Evolutionary conservation across 371 early-diverging fungal genomes (phyloP), one percentile per base, ranked within the genome.

Genomic region (Syncephalastrum racemosum): DNA sequence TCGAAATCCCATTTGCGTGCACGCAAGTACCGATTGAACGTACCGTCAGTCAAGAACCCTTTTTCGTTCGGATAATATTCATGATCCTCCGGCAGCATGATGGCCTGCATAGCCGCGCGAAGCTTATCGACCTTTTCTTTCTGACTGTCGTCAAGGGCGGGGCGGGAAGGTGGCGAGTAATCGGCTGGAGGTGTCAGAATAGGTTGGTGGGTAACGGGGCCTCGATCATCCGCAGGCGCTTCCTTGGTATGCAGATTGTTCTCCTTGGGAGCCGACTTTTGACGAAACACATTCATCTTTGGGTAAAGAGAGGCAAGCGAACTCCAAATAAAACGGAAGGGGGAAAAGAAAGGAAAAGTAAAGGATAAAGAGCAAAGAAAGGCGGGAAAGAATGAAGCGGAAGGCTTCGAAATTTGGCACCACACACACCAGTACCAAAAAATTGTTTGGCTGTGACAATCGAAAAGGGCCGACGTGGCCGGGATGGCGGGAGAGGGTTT

Each of bases 1-100:
- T 70, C 73, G 19, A 70, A 59, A 58, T 89, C 75, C 89, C 90
- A 90, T 58, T 89, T 89, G 54, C 86, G 78, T 8, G 93, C 91
- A 14, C 89, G 81, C 70, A 94, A 67, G 59, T 91, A 94, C 13
- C 92, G 75, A 36, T 87, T 73, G 20, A 87, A 63, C 15, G 86
- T 84, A 24, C 60, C 65, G 2, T 86, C 82, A 15, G 81, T 76
- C 24, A 83, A 59, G 69, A 83, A 87, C 5, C 71, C 70, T 31
- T 72, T 79, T 48, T 85, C 79, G 44, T 70, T 73, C 1, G 71
- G 62, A 46, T 77, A 68, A 19, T 82, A 81, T 10, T 62, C 60
- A 56, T 79, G 79, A n/a, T 75, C 62, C 6, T 60, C 61, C 1
- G 82, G 80, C 27, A 82, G 71, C 67, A 77, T 71, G 14, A 79